A percentile compares a stretch with the other conserved stretches of the same genome.
phyloP scores from a whole-genome alignment of 2,329 filamentous ascomycete genomes.

The Xylariaceae sp. region DNA sequence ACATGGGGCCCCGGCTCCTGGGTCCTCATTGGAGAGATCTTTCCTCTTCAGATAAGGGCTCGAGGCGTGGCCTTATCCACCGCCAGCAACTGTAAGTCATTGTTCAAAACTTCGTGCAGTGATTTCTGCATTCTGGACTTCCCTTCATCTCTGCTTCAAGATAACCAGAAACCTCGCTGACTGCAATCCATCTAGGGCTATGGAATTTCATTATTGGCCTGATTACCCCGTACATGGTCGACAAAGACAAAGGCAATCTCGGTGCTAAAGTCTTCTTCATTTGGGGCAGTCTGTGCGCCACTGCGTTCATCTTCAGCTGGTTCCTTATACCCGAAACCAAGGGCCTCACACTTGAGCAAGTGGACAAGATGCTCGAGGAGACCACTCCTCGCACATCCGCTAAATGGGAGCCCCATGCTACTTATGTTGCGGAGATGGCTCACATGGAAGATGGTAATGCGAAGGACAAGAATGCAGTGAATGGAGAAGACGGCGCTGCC shows the following conservation, averaged over 20 bases:
- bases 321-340: constrained; percentile 72
- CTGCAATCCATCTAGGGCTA: constrained; percentile 42
- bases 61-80: constrained; percentile 84
- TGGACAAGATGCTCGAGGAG: constrained; percentile 88
- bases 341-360: constrained; percentile 73
- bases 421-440: constrained; percentile 59
- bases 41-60: constrained; percentile 82
- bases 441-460: constrained; percentile 36
- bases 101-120: not conserved
- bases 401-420: constrained; percentile 69
- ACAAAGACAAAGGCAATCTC: constrained; percentile 58
- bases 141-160: not conserved
- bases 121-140: not conserved
- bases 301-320: constrained; percentile 61
- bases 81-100: constrained; percentile 66
- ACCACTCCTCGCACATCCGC: constrained; percentile 69
- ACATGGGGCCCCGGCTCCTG: constrained; percentile 79
- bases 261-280: constrained; percentile 69
- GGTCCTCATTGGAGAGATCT: constrained; percentile 86
- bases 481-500: not conserved
- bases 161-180: not conserved
- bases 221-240: constrained; percentile 70
- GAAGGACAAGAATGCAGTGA: not conserved
- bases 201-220: constrained; percentile 72
- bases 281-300: constrained; percentile 64